Base-by-base conservation (phyloP, 1,284 basidiomycete species). In the Amylostereum areolatum region DNA sequence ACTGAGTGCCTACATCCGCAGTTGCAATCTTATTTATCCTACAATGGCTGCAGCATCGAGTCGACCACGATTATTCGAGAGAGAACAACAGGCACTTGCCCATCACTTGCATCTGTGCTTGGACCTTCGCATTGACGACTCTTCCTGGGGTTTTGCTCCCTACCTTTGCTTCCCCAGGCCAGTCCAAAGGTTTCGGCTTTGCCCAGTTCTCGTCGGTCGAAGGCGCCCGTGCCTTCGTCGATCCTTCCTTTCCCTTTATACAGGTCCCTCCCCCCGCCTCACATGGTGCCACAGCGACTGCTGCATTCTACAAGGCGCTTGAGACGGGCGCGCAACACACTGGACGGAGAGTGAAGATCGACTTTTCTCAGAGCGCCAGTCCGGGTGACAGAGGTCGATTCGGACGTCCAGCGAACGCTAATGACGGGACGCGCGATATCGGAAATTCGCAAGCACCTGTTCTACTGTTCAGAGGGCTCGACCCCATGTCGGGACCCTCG, bases 371-470 rank as follows among this genome's bases (percentile, higher is more conserved):
- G 66, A 87, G 83, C 55, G 83, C 83, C 24, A 77, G 77, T 31
- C 85, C 85, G 25, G 78, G 81, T 45, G 84, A 86, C 50, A 78
- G 48, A 6, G 45, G 77, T 57, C 76, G 78, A 7, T 73, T 80
- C 42, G 66, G 72, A 33, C 78, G 74, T 45, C 75, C 79, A 43
- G 77, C 77, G 50, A 82, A 83, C 57, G 63, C 74, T 57, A 96
- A 96, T 62, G 94, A 97, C 61, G 94, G 94, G 1, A 96, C 90
- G 51, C 78, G 92, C 45, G 94, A 97, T 68, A 95, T 97, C 60
- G 94, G 91, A 53, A 89, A 86, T 53, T 69, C 83, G 3, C 85
- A 84, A 59, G 76, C 76, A n/a, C 75, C 89, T 40, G 83, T 96
- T 4, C 71, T 97, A 6, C 76, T 97, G 32, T 84, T 97, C 58